Conservation (phyloP, 2,329 filamentous ascomycete species). For the Triangularia verruculosa region DNA sequence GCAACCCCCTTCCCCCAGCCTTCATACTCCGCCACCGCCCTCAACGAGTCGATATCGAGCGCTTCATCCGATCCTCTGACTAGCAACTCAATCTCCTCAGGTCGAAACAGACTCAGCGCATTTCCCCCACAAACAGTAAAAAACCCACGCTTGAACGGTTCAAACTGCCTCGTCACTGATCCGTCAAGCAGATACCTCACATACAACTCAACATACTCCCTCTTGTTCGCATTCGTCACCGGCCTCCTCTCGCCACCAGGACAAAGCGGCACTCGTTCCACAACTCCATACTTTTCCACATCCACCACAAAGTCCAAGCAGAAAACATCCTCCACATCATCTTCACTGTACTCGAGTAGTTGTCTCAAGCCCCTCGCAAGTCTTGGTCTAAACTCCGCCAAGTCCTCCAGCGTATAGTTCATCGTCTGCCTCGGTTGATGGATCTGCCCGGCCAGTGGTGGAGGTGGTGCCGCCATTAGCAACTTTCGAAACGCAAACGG, state of each 20-base stretch:
- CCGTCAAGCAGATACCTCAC: slow-evolving; percentile 76
- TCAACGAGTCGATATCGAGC: slow-evolving; percentile 72
- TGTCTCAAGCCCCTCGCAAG: slow-evolving; percentile 73
- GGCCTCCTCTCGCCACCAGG: slow-evolving; percentile 67
- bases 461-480: slow-evolving; percentile 69
- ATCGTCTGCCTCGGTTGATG: slow-evolving; percentile 57
- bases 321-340: slow-evolving; percentile 72
- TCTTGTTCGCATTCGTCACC: slow-evolving; percentile 80
- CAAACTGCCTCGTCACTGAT: slow-evolving; percentile 77
- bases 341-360: slow-evolving; percentile 77
- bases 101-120: slow-evolving; percentile 79
- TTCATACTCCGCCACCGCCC: slow-evolving; percentile 76
- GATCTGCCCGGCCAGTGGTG: slow-evolving; percentile 50
- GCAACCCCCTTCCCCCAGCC: slow-evolving; percentile 62
- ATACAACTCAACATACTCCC: slow-evolving; percentile 84
- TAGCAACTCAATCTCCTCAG: slow-evolving; percentile 87
- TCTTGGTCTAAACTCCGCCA: slow-evolving; percentile 75
- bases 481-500: slow-evolving; percentile 89
- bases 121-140: slow-evolving; percentile 90
- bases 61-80: slow-evolving; percentile 81
- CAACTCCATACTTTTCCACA: slow-evolving; percentile 71
- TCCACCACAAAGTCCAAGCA: slow-evolving; percentile 79
- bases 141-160: slow-evolving; percentile 91
- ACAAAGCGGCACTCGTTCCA: slow-evolving; percentile 66
- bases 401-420: slow-evolving; percentile 74